Evolutionary conservation across 225 moss, liverwort and hornwort genomes (phyloP), one percentile per base, ranked within the genome.

Genomic region (Anthoceros angustus): DNA sequence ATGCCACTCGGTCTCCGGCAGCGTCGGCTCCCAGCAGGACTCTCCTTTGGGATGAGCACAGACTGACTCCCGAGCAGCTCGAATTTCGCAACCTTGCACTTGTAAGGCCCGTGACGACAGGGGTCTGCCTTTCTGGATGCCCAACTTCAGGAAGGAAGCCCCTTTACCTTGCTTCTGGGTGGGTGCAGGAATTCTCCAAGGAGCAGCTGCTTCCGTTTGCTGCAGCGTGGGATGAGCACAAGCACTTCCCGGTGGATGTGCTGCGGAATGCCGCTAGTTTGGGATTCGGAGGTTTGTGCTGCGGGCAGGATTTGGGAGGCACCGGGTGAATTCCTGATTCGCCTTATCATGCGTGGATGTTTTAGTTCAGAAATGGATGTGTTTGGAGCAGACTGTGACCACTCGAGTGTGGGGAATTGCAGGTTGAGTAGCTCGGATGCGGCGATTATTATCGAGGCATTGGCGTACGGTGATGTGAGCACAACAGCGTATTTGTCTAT

Each of bases 221-320:
- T 72, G 80, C 88, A 65, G 82, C 86, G 62, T 98, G 98, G 98
- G 98, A 98, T 72, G 88, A 87, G 63, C 73, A 64, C 42, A 87
- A 98, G 72, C 72, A 92, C 68, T 98, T 98, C 69, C 92, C 98
- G 3, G 83, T 98, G 42, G 92, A 92, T 49, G 85, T 84, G 61
- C 71, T 98, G 64, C 98, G 87, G 32, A 86, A 77, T 63, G 92
- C 92, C 43, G 98, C 98, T 9, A 76, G 79, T 64, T 64, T 98
- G 73, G 98, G 98, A 9, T 98, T 98, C 69, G 98, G 87, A 69
- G 98, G 88, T 64, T 45, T 98, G 49, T 98, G 82, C 70, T 98
- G 98, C 75, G 89, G 89, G 50, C 82, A 89, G 74, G 98, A 98
- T 76, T 92, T 98, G 55, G 98, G 98, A 46, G 98, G 98, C 68